Conservation (phyloP, 441 rosid genomes). For the Euphorbia corollata region DNA sequence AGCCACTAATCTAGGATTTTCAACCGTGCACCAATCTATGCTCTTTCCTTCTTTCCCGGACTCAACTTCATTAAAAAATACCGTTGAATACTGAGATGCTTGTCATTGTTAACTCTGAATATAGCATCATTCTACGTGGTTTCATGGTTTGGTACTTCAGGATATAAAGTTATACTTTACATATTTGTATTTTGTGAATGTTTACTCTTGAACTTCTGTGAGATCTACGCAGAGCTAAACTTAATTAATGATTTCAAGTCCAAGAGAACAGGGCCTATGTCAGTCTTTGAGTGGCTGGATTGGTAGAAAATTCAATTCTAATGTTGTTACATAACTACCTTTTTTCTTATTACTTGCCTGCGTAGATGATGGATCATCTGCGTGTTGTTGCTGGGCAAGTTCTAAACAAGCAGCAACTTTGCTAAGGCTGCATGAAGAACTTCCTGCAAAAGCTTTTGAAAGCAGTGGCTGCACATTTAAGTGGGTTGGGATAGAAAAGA, state of each 20-base stretch:
- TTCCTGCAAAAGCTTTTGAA: constrained; percentile 33
- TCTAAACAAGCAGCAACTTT: constrained; percentile 58
- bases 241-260: too few relatives aligned
- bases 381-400: constrained; percentile 73
- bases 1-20: background rate
- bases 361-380: constrained; percentile 82
- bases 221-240: too few relatives aligned
- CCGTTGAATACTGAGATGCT: background rate
- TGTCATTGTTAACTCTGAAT: background rate
- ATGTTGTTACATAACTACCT: background rate
- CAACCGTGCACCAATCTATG: background rate
- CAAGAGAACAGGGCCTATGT: too few relatives aligned
- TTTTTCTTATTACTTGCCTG: constrained; percentile 12
- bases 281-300: background rate
- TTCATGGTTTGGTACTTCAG: background rate
- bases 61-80: too few relatives aligned
- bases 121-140: too few relatives aligned
- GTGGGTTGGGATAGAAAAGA: constrained; percentile 31
- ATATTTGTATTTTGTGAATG: background rate
- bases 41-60: too few relatives aligned
- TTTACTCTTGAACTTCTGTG: too few relatives aligned
- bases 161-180: background rate
- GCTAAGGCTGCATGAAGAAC: constrained; percentile 59
- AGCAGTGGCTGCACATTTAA: constrained; percentile 31
- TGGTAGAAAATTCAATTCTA: background rate